A percentile compares a stretch with the other conserved stretches of the same genome.
These are phyloP conservation scores for Furcasterigmium furcatum DNA, from an alignment of 2,329 filamentous ascomycete species.

Conservation along the genomic window DNA sequence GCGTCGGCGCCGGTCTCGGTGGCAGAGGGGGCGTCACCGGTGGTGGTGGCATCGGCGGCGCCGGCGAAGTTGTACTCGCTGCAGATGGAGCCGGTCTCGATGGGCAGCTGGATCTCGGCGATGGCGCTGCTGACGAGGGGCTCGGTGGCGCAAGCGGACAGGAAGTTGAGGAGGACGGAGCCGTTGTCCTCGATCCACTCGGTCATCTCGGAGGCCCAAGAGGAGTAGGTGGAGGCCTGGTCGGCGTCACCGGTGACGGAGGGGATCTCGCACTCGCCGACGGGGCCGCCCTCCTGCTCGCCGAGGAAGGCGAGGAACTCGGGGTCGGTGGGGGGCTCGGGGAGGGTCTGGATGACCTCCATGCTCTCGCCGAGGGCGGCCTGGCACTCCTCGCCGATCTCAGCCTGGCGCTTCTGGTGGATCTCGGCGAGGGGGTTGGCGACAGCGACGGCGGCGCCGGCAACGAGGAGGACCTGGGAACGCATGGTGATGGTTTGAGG, in stretches of 20 bases:
- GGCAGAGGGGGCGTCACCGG: not conserved
- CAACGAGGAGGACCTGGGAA: conserved; percentile 19
- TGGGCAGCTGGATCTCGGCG: not conserved
- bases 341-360: not conserved
- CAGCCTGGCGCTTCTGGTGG: conserved; percentile 23
- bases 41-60: not conserved
- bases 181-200: not conserved
- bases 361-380: not conserved
- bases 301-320: not conserved
- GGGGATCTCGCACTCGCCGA: not conserved
- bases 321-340: not conserved
- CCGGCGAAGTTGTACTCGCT: not conserved
- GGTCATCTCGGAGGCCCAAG: not conserved
- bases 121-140: not conserved
- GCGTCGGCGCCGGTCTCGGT: not conserved
- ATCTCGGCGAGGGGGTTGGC: conserved; percentile 35
- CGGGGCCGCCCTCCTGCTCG: not conserved
- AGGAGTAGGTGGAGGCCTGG: not conserved
- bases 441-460: conserved; percentile 35
- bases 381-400: not conserved
- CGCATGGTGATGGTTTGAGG: no score
- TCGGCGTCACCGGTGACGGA: not conserved
- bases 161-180: not conserved
- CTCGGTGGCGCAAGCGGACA: not conserved
- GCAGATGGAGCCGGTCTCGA: not conserved